A percentile compares a stretch with the other conserved stretches of the same genome.
These are phyloP conservation scores for Solanum paucissectum DNA, from an alignment of 257 asterid genomes.

Conservation along the genomic window DNA sequence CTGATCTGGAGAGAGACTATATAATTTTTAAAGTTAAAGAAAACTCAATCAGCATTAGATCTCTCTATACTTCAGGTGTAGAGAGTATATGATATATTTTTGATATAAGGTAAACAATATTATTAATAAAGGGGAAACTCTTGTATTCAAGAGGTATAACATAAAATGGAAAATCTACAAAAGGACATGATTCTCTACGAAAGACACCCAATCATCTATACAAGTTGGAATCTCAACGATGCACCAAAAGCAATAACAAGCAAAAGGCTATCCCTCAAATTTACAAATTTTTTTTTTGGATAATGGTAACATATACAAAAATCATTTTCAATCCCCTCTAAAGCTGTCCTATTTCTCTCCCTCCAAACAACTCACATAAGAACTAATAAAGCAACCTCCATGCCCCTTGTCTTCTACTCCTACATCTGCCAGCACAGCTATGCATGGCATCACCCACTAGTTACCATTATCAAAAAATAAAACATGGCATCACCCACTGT, in stretches of 20 bases:
- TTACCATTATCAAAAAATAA: background rate
- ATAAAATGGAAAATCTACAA: background rate
- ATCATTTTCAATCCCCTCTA: background rate
- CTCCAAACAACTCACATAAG: background rate
- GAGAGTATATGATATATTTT: background rate
- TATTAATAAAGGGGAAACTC: background rate
- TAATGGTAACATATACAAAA: background rate
- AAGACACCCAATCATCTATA: background rate
- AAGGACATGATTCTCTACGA: background rate
- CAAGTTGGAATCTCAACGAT: background rate
- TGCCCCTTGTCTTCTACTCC: background rate
- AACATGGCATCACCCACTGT: background rate
- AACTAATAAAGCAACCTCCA: background rate
- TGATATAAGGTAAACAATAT: background rate
- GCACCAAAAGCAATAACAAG: background rate
- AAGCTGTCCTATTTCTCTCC: background rate
- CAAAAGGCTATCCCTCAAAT: background rate
- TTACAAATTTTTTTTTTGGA: background rate
- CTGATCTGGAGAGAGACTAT: background rate
- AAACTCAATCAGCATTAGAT: background rate
- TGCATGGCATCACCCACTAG: background rate
- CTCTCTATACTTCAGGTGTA: background rate
- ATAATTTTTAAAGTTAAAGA: background rate
- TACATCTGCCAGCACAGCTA: background rate
- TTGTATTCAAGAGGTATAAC: background rate